These are phyloP conservation scores for Suillus ampliporus DNA, from an alignment of 768 basidiomycete genomes.

Conservation along the genomic window DNA sequence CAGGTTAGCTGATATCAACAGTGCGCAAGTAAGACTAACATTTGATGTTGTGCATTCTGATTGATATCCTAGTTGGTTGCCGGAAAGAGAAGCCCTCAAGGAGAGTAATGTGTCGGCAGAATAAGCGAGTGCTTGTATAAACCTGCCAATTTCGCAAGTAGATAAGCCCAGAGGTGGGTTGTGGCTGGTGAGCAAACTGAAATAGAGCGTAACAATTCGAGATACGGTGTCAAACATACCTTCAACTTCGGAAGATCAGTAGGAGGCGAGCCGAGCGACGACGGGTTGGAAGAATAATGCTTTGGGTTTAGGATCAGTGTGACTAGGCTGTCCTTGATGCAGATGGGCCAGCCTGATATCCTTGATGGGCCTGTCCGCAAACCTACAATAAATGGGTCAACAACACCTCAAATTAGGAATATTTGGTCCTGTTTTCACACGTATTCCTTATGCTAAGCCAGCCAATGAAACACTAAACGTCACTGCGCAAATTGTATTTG, in stretches of 20 bases:
- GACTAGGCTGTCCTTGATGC: constrained; percentile 31
- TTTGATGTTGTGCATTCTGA: constrained; percentile 87
- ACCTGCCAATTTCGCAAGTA: constrained; percentile 19
- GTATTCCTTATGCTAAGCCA: constrained; percentile 27
- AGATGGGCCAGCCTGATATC: constrained; percentile 32
- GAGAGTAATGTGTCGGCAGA: constrained; percentile 10
- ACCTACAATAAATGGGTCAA: constrained; percentile 13
- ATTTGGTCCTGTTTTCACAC: constrained; percentile 20
- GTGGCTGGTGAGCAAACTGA: constrained; percentile 5
- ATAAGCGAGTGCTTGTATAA: constrained; percentile 23
- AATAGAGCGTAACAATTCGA: not conserved
- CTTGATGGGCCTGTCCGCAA: constrained; percentile 26
- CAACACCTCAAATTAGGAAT: constrained; percentile 15
- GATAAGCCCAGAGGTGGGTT: constrained; percentile 1
- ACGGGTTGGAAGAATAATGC: constrained; percentile 13
- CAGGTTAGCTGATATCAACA: constrained; percentile 37
- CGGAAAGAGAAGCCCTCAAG: constrained; percentile 10
- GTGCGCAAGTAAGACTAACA: constrained; percentile 53
- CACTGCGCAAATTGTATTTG: constrained; percentile 9
- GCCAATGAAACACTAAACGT: not conserved
- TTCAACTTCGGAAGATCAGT: not conserved
- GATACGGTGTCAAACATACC: not conserved
- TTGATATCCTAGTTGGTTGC: constrained; percentile 14
- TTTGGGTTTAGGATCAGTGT: constrained; percentile 11
- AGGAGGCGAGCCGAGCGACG: constrained; percentile 3